These are phyloP conservation scores for Kickxella alabastrina DNA, from an alignment of 192 early-diverging fungal genomes.

Conservation along the genomic window DNA sequence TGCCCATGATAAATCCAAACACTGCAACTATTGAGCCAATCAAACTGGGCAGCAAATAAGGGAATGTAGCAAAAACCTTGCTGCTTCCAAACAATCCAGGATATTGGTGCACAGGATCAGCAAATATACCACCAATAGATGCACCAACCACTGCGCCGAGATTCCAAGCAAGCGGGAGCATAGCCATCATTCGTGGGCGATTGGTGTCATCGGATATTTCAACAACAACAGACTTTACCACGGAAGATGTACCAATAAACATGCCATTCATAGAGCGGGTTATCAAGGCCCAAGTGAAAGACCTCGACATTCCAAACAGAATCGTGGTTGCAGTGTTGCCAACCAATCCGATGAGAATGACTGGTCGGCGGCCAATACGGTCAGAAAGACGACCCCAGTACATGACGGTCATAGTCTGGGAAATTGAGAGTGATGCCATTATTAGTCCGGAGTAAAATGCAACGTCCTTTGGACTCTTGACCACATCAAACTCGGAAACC, in stretches of 20 bases:
- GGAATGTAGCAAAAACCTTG: constrained; percentile 60
- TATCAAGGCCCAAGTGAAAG: constrained; percentile 57
- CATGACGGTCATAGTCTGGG: constrained; percentile 54
- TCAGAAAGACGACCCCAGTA: constrained; percentile 76
- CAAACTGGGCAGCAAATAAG: constrained; percentile 84
- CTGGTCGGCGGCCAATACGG: constrained; percentile 74
- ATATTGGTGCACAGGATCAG: constrained; percentile 66
- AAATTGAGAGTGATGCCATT: constrained; percentile 50
- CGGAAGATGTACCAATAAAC: constrained; percentile 72
- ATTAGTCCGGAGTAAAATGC: constrained; percentile 70
- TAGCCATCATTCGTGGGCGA: constrained; percentile 67
- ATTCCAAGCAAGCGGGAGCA: constrained; percentile 73
- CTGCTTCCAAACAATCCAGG: constrained; percentile 59
- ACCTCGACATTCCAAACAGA: constrained; percentile 69
- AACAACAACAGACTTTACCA: constrained; percentile 75
- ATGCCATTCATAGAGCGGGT: constrained; percentile 64
- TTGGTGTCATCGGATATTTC: constrained; percentile 86
- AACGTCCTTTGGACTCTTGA: constrained; percentile 69
- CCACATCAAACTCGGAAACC: constrained; percentile 67
- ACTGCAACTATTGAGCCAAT: constrained; percentile 60
- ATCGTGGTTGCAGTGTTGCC: constrained; percentile 68
- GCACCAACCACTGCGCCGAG: constrained; percentile 64
- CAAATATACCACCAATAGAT: constrained; percentile 75
- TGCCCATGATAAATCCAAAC: constrained; percentile 62
- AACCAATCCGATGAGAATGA: constrained; percentile 72